Base-by-base conservation (phyloP, 345 rosid species). In the Pistacia atlantica region DNA sequence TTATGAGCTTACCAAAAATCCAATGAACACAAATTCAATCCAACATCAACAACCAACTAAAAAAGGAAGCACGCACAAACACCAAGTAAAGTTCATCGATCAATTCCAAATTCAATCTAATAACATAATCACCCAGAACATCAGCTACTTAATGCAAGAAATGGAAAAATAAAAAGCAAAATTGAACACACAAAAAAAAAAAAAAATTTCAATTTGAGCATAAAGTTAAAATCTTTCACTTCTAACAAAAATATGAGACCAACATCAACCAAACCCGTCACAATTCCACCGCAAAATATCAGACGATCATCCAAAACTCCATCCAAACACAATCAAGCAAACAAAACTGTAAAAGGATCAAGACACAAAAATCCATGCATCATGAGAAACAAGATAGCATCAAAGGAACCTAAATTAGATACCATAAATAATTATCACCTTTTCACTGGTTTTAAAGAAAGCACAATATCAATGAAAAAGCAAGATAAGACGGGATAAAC, bases 311-410 rank as follows among this genome's bases (percentile, higher is more conserved):
- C 74, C 33, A 31, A 31, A 31, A 31, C 33, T 31, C 33, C 33
- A 31, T 31, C 33, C 58, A 54, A 35, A 37, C 9, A 20, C 59
- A 17, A 22, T 13, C 1, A 46, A 73, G 45, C 3, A 33, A 63
- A 57, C 66, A 71, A 71, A 25, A 55, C 65, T 80, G 79, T 75
- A 61, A 37, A 63, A 69, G 37, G 81, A 77, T 80, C 67, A 7
- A 16, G 17, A 70, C 68, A 65, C 57, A 37, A 1, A 7, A n/a
- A 11, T 20, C 69, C 71, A 83, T 77, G 81, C 80, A 77, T 59
- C 83, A 63, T 33, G 59, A 42, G 7, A 5, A 17, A 67, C 73
- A 61, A 46, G 48, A 63, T 61, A 76, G 65, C 38, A 65, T 60
- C 67, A 79, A 79, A 73, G 11, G 59, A 55, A 74, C 11, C 67